Percentiles rank a stretch among this genome's conserved stretches.
These are phyloP conservation scores for Paxillus involutus DNA, from an alignment of 768 basidiomycete species.

Conservation along the genomic window DNA sequence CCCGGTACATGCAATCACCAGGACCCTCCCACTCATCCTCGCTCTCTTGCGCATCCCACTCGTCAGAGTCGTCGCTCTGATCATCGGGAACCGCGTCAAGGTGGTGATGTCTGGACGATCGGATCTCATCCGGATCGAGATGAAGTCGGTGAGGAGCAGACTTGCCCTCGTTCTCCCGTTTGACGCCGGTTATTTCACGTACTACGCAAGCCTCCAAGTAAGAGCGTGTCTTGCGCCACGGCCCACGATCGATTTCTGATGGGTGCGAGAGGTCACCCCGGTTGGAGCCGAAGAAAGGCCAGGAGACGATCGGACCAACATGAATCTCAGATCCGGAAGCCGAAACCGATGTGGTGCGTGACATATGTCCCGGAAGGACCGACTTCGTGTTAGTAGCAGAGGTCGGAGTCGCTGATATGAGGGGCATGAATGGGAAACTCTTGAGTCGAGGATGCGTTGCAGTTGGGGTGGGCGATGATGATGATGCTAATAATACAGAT, in stretches of 20 bases:
- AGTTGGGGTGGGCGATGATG: constrained; percentile 29
- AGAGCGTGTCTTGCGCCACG: constrained; percentile 59
- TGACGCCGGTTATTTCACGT: constrained; percentile 74
- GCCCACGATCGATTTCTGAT: constrained; percentile 75
- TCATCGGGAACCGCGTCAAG: constrained; percentile 69
- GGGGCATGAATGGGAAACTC: constrained; percentile 20
- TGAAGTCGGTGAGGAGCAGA: constrained; percentile 75
- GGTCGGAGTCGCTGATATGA: constrained; percentile 9
- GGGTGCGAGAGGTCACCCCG: constrained; percentile 72
- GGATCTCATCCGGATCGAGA: constrained; percentile 78
- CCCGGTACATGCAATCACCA: constrained; percentile 76
- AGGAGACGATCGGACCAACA: constrained; percentile 82
- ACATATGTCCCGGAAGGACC: not conserved
- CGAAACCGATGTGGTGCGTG: constrained; percentile 18
- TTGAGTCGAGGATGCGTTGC: constrained; percentile 18
- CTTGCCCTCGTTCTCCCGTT: constrained; percentile 75
- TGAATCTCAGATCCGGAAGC: constrained; percentile 42
- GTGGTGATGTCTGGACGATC: constrained; percentile 67
- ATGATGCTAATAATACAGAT: constrained; percentile 18
- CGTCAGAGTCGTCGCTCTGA: constrained; percentile 73
- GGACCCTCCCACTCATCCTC: constrained; percentile 76
- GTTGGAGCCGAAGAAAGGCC: constrained; percentile 88
- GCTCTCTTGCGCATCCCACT: constrained; percentile 78
- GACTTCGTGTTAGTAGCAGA: constrained; percentile 4
- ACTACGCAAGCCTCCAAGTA: constrained; percentile 68